Base-by-base conservation (phyloP, 139 green algal genomes). In the Coccomyxa sp. region DNA sequence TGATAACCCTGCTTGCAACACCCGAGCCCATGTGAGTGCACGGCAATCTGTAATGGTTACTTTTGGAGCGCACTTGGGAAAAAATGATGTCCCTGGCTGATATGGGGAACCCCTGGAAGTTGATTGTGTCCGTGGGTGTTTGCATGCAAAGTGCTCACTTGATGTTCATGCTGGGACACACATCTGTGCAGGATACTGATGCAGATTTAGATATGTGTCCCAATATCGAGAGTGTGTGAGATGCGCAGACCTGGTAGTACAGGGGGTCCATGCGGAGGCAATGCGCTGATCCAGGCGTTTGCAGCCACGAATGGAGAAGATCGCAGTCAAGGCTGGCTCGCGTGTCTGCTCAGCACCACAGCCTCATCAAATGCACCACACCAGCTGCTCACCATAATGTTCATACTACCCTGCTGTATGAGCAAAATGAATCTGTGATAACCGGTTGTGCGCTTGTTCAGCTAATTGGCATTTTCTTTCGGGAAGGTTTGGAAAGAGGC, bases 301-400 rank as follows among this genome's bases (percentile, higher is more conserved):
- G 76, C 76, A 32, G 79, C 86, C 18, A 90, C 27, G 25, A 88
- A 58, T 75, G 13, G 15, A 89, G 93, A 38, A 95, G 91, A 84
- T 93, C 86, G 85, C 92, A 96, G 79, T 96, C 85, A 81, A 96
- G 79, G 79, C 91, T 92, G 79, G 85, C 92, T 17, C 91, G 82
- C 30, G 88, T 94, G 27, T 38, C 59, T 74, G 81, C 81, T 32
- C 18, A 78, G 77, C n/a, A 67, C 21, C 21, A 71, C 18, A 14
- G 63, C 21, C 18, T 11, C 63, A 71, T 25, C 4, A 9, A 28
- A 14, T 15, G 63, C 63, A 51, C 63, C 63, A 4, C 63, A 28
- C 63, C 63, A 28, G 9, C 10, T 25, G 21, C 63, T 71, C 63
- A 71, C 18, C 63, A 71, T 21, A 21, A 21, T 25, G 14, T 14